Conservation (phyloP, 768 basidiomycete species). For the Amanita molliuscula region DNA sequence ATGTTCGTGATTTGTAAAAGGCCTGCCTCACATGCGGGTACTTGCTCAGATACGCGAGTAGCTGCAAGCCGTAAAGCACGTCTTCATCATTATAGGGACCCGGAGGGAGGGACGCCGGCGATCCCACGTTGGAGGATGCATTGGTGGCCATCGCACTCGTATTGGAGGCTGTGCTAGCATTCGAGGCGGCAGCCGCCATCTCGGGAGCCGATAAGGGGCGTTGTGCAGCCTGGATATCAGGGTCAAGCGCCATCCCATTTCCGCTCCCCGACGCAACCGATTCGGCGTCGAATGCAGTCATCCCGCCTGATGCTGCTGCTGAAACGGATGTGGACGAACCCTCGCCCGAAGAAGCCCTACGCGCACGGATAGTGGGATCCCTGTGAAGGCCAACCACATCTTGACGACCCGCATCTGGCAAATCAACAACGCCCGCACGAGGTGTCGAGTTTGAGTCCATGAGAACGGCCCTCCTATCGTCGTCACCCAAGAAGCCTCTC, state of each 20-base stretch:
- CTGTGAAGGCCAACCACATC: constrained; percentile 13
- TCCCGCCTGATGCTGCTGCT: neutral
- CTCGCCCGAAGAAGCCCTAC: constrained; percentile 3
- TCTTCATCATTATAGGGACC: constrained; percentile 93
- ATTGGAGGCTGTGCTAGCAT: neutral
- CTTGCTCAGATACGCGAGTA: constrained; percentile 93
- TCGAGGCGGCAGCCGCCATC: neutral
- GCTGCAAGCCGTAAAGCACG: constrained; percentile 80
- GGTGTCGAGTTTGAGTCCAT: constrained; percentile 41
- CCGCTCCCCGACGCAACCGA: neutral
- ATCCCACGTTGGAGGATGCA: constrained; percentile 4
- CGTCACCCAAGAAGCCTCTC: constrained; percentile 12
- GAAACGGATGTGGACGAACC: neutral
- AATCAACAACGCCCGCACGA: constrained; percentile 45
- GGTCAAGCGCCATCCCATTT: neutral
- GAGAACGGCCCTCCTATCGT: constrained; percentile 7
- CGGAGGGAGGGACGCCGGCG: constrained; percentile 10
- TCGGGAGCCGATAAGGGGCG: neutral
- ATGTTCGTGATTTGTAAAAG: constrained; percentile 80
- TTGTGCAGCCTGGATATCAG: neutral
- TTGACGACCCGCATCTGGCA: constrained; percentile 27
- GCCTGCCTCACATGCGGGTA: constrained; percentile 96
- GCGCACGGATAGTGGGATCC: constrained; percentile 17
- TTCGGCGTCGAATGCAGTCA: neutral
- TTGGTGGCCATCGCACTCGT: neutral